Percentiles rank a stretch among this genome's conserved stretches.
Conservation (phyloP, 768 basidiomycete genomes). For the Fomitopsis pulvina region DNA sequence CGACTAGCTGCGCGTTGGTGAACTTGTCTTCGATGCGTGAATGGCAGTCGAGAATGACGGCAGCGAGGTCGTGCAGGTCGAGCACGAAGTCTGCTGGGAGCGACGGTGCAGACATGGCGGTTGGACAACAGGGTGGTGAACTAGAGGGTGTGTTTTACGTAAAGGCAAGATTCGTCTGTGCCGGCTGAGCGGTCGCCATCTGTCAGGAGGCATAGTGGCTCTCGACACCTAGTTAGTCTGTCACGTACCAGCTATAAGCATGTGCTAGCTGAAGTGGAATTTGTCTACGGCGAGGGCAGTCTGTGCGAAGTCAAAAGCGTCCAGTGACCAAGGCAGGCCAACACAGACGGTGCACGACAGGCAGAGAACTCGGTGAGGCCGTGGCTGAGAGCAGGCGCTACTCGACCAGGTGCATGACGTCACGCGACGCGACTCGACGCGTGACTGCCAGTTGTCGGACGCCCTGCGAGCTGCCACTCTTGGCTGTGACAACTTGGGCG, state of each 20-base stretch:
- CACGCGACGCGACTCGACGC: neutral
- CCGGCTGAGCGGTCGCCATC: neutral
- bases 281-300: too few relatives aligned
- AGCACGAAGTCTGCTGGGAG: conserved; percentile 12
- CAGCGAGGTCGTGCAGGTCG: conserved; percentile 18
- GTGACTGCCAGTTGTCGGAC: neutral
- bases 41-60: conserved; percentile 13
- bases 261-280: too few relatives aligned
- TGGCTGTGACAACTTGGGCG: too few relatives aligned
- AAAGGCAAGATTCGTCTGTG: neutral
- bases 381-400: neutral
- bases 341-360: too few relatives aligned
- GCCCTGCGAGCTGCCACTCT: neutral
- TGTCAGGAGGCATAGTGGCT: too few relatives aligned
- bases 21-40: conserved; percentile 9
- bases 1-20: conserved; percentile 10
- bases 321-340: too few relatives aligned
- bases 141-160: neutral
- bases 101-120: neutral
- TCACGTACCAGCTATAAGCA: too few relatives aligned
- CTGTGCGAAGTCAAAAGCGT: too few relatives aligned
- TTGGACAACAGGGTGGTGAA: neutral
- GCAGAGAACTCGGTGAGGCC: too few relatives aligned
- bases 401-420: too few relatives aligned
- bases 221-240: too few relatives aligned